phyloP scores from a whole-genome alignment of 495 filamentous ascomycete species.

The Annulohypoxylon maeteangense region DNA sequence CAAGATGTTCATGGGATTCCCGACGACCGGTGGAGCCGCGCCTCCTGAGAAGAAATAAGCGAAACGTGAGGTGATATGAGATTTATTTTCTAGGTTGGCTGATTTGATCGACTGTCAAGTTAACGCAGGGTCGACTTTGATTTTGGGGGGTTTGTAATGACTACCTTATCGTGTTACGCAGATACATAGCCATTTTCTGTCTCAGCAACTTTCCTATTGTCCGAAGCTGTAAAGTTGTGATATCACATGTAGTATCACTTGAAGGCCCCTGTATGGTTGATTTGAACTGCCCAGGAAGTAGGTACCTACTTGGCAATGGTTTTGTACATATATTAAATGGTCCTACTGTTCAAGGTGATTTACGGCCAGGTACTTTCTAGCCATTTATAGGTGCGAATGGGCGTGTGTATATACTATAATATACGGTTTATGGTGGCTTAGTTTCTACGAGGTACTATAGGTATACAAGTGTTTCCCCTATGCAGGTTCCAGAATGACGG shows the following conservation, averaged over 20 bases:
- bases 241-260: neutral
- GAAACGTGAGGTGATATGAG: neutral
- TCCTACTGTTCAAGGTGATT: no score
- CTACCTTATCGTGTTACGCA: conserved; percentile 7
- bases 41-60: conserved; percentile 50
- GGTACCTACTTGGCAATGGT: no score
- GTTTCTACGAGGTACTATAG: no score
- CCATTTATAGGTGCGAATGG: no score
- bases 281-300: neutral
- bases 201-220: conserved; percentile 9
- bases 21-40: conserved; percentile 65
- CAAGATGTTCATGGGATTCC: conserved; percentile 91
- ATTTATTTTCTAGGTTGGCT: neutral
- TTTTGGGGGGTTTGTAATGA: conserved; percentile 14
- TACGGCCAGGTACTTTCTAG: no score
- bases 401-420: no score
- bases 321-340: no score
- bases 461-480: no score
- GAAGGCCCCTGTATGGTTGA: neutral
- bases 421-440: no score
- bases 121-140: conserved; percentile 3
- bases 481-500: no score
- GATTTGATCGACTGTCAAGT: conserved; percentile 12
- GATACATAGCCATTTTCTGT: conserved; percentile 11
- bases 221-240: neutral